Evolutionary conservation across 139 green algal genomes (phyloP).

Genomic region (Micractinium sp.): DNA sequence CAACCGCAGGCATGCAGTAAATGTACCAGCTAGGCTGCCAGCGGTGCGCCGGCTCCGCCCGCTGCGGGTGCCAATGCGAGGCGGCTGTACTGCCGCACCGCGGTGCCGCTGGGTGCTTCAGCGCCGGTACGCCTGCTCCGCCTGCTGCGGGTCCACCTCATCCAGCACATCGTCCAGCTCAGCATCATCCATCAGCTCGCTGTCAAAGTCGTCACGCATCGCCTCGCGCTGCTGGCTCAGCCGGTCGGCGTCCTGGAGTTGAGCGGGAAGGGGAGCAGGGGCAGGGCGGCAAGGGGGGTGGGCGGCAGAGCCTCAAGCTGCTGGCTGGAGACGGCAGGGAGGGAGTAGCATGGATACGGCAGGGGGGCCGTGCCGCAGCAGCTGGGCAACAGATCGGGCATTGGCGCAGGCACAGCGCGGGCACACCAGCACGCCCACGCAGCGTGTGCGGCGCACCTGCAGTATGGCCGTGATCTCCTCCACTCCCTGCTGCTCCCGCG

Average conservation of each 20-base stretch:
- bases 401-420: not conserved
- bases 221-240: not conserved
- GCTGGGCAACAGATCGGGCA: not conserved
- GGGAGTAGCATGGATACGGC: not conserved
- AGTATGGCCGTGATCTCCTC: constrained; percentile 41
- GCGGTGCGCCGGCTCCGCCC: too few relatives aligned
- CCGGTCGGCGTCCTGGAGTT: constrained; percentile 19
- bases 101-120: not conserved
- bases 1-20: too few relatives aligned
- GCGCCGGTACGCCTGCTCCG: not conserved
- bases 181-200: constrained; percentile 33
- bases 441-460: not conserved
- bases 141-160: constrained; percentile 30
- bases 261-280: too few relatives aligned
- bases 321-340: not conserved
- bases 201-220: constrained; percentile 26
- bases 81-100: too few relatives aligned
- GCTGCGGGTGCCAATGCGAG: too few relatives aligned
- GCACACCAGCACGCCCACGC: not conserved
- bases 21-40: too few relatives aligned
- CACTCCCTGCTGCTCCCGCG: constrained; percentile 34
- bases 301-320: not conserved
- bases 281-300: too few relatives aligned
- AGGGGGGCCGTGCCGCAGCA: too few relatives aligned
- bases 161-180: constrained; percentile 41